Percentiles rank a stretch among this genome's conserved stretches.
phyloP scores from a whole-genome alignment of 2,329 filamentous ascomycete genomes.

The Dactylellina drechsleri region DNA sequence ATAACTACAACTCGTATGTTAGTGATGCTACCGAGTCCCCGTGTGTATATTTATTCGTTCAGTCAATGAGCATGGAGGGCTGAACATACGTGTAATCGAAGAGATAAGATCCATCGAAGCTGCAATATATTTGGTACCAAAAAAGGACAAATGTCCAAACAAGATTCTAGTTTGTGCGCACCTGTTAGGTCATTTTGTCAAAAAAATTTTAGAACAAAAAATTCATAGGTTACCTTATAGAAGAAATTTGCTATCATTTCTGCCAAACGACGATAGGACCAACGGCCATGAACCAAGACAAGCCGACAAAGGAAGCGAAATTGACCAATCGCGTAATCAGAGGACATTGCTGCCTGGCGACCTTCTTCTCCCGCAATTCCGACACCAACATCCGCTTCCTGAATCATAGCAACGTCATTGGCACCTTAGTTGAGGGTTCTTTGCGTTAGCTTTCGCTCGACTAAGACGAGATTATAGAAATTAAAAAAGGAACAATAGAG shows the following conservation, averaged over 20 bases:
- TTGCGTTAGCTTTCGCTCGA: constrained; percentile 9
- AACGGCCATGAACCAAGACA: constrained; percentile 88
- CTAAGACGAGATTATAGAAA: neutral
- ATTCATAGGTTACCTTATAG: constrained; percentile 76
- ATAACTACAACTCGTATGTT: constrained; percentile 65
- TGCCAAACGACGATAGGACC: constrained; percentile 93
- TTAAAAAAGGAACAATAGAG: neutral
- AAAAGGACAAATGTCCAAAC: constrained; percentile 97
- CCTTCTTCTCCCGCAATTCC: constrained; percentile 89
- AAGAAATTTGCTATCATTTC: constrained; percentile 99
- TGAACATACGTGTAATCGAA: constrained; percentile 80
- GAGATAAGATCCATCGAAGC: constrained; percentile 95
- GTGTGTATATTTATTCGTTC: neutral
- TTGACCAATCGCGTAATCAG: constrained; percentile 93
- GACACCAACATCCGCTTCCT: constrained; percentile 95
- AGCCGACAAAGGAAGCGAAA: constrained; percentile 88
- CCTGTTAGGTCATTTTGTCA: neutral
- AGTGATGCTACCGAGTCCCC: neutral
- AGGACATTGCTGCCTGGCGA: constrained; percentile 92
- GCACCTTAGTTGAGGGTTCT: constrained; percentile 64
- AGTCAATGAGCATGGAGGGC: neutral
- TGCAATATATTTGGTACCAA: constrained; percentile 96
- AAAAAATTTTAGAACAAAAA: neutral
- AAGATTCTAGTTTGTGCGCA: constrained; percentile 73
- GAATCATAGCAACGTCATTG: constrained; percentile 98